Percentiles rank a stretch among this genome's conserved stretches.
phyloP scores from a whole-genome alignment of 2,329 filamentous ascomycete genomes.

The Colletotrichum phormii region DNA sequence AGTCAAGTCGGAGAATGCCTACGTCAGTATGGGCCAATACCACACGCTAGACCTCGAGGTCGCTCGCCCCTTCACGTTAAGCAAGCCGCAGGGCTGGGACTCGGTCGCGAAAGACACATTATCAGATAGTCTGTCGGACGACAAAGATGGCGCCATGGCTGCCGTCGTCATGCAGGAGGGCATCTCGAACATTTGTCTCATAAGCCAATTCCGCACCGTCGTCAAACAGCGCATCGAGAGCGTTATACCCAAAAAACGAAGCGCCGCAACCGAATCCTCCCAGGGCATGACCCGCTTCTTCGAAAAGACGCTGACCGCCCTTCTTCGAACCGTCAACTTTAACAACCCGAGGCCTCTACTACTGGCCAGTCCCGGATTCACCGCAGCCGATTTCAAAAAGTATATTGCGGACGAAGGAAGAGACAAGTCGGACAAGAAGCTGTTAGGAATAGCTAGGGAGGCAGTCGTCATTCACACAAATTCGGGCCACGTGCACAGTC shows the following conservation, averaged over 20 bases:
- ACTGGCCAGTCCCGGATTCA: constrained; percentile 90
- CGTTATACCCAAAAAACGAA: constrained; percentile 74
- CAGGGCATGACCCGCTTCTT: constrained; percentile 84
- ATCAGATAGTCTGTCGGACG: constrained; percentile 81
- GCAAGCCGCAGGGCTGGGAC: constrained; percentile 87
- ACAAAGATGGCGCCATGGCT: constrained; percentile 83
- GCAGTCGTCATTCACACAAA: constrained; percentile 84
- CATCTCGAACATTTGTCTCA: constrained; percentile 83
- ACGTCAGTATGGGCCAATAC: constrained; percentile 65
- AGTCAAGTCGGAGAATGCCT: constrained; percentile 64
- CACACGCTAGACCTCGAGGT: constrained; percentile 84
- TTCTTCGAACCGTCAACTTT: constrained; percentile 84
- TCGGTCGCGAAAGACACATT: constrained; percentile 85
- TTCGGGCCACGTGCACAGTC: constrained; percentile 85
- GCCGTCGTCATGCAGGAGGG: constrained; percentile 96
- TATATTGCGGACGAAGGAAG: constrained; percentile 74
- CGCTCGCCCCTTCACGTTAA: constrained; percentile 86
- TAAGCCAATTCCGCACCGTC: constrained; percentile 83
- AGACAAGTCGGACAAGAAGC: constrained; percentile 73
- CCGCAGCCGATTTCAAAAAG: constrained; percentile 82
- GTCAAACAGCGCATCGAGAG: constrained; percentile 77
- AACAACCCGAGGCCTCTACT: constrained; percentile 77
- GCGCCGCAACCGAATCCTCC: constrained; percentile 72
- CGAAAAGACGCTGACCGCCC: constrained; percentile 78
- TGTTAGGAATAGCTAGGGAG: constrained; percentile 71